Evolutionary conservation across 208 protist genomes (phyloP).

Genomic region (Polymyxa betae): DNA sequence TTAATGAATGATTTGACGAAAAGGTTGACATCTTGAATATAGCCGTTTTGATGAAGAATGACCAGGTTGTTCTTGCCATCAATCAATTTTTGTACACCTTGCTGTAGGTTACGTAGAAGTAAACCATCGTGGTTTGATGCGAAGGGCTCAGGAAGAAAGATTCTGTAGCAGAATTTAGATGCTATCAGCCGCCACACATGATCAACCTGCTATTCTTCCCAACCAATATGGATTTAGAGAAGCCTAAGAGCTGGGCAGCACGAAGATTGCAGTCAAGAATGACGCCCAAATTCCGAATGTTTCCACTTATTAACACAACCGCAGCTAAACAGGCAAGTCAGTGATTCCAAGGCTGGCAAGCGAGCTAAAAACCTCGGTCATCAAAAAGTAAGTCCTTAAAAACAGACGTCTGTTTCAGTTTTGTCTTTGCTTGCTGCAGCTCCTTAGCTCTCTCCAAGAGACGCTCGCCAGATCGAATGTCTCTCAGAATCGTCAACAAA

Average conservation of each 20-base stretch:
- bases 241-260: neutral
- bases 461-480: neutral
- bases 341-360: neutral
- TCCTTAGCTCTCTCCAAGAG: constrained; percentile 5
- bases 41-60: neutral
- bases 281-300: neutral
- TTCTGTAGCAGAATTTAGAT: neutral
- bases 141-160: constrained; percentile 24
- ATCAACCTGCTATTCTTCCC: neutral
- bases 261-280: constrained; percentile 6
- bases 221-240: neutral
- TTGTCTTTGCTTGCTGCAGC: constrained; percentile 11
- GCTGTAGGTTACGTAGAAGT: neutral
- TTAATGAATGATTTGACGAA: neutral
- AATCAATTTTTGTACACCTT: neutral
- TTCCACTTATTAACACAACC: neutral
- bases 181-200: neutral
- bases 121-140: neutral
- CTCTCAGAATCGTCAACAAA: neutral
- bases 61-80: neutral
- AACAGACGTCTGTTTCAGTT: neutral
- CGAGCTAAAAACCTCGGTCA: neutral
- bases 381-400: constrained; percentile 45
- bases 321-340: constrained; percentile 5
- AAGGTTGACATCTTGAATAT: neutral